Percentiles rank a stretch among this genome's conserved stretches.
Conservation (phyloP, 768 basidiomycete genomes). For the Asterophora parasitica region DNA sequence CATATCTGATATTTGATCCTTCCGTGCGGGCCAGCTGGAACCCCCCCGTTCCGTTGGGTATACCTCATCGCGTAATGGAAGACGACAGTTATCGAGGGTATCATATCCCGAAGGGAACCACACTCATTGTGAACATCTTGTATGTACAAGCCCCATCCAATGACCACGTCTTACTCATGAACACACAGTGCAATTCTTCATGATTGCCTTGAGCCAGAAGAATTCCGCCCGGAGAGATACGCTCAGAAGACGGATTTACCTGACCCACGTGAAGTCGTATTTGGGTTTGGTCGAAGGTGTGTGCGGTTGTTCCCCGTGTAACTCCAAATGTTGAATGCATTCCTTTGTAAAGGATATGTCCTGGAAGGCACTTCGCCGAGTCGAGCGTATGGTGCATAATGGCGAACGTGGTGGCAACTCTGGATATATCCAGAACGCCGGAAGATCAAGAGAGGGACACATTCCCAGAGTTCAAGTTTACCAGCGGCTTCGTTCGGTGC, state of each 20-base stretch:
- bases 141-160: conserved; percentile 19
- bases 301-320: not conserved
- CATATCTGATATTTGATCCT: conserved; percentile 1
- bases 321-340: not conserved
- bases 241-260: conserved; percentile 31
- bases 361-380: conserved; percentile 51
- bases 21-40: conserved; percentile 34
- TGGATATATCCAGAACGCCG: conserved; percentile 37
- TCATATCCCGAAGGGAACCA: conserved; percentile 41
- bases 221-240: conserved; percentile 49
- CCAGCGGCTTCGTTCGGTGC: conserved; percentile 43
- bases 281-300: conserved; percentile 55
- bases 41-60: conserved; percentile 43
- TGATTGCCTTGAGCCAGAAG: conserved; percentile 40
- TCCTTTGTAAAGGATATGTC: conserved; percentile 39
- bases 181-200: conserved; percentile 35
- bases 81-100: conserved; percentile 46
- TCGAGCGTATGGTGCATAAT: conserved; percentile 41
- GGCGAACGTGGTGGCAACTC: conserved; percentile 38
- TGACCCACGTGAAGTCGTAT: conserved; percentile 46
- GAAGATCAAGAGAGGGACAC: conserved; percentile 41
- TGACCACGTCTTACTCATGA: not conserved
- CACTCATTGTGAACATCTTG: conserved; percentile 40
- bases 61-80: conserved; percentile 49
- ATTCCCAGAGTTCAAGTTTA: conserved; percentile 33